A percentile compares a stretch with the other conserved stretches of the same genome.
phyloP scores from a whole-genome alignment of 2,329 filamentous ascomycete species.

The Calonectria honghensis region DNA sequence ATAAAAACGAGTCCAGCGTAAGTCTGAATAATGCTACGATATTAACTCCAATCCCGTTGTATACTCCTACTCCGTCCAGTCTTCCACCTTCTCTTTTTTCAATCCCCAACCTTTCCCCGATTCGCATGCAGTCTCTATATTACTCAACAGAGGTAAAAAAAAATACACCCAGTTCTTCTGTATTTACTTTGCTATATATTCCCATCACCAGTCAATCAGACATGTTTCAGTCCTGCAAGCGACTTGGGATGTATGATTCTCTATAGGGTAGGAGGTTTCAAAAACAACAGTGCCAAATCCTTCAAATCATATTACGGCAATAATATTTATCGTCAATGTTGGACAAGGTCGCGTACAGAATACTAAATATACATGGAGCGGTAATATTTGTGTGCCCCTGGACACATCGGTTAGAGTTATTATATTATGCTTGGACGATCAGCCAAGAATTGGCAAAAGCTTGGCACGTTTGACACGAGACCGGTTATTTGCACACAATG shows the following conservation, averaged over 20 bases:
- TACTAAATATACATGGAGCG: no score
- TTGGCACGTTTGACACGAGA: background rate
- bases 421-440: background rate
- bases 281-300: background rate
- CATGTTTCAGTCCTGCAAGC: background rate
- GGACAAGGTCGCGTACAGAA: no score
- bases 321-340: background rate
- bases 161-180: no score
- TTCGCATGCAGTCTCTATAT: background rate
- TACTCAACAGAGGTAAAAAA: background rate
- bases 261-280: background rate
- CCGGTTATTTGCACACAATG: background rate
- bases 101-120: background rate
- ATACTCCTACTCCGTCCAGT: no score
- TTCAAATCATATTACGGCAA: background rate
- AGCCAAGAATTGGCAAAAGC: background rate
- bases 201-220: background rate
- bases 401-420: no score
- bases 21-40: no score
- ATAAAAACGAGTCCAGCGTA: background rate
- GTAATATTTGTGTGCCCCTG: no score
- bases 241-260: background rate
- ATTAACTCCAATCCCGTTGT: no score
- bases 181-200: no score
- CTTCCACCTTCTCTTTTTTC: no score